phyloP scores from a whole-genome alignment of 2,329 filamentous ascomycete genomes.

The Diplodia intermedia region DNA sequence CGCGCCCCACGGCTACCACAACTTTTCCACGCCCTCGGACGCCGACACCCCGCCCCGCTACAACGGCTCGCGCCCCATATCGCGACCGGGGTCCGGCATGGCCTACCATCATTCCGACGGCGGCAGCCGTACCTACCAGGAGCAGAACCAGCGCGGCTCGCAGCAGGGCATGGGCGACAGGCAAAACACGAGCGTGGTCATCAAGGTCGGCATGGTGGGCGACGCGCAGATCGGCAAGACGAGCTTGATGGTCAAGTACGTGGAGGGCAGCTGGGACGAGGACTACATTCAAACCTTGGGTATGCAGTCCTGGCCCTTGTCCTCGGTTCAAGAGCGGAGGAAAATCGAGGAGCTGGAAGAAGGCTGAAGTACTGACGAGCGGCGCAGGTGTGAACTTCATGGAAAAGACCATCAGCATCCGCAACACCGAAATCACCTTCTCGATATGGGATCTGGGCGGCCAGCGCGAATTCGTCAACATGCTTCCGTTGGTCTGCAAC shows the following conservation, averaged over 20 bases:
- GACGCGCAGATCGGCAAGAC: conserved; percentile 99
- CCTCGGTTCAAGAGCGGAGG: conserved; percentile 18
- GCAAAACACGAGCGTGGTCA: conserved; percentile 76
- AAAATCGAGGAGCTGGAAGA: not conserved
- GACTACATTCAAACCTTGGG: conserved; percentile 98
- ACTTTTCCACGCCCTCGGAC: conserved; percentile 56
- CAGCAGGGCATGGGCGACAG: conserved; percentile 48
- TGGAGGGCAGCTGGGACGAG: conserved; percentile 99
- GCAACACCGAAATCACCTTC: conserved; percentile 99
- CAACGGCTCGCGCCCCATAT: conserved; percentile 40
- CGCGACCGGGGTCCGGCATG: conserved; percentile 59
- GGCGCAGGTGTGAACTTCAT: conserved; percentile 93
- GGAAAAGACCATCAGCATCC: conserved; percentile 99
- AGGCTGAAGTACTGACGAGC: conserved; percentile 35
- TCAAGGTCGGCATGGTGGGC: conserved; percentile 99
- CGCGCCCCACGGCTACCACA: conserved; percentile 42
- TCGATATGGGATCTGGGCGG: conserved; percentile 99
- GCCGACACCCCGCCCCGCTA: conserved; percentile 52
- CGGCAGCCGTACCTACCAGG: conserved; percentile 53
- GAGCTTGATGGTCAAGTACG: conserved; percentile 99
- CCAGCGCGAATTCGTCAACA: conserved; percentile 99
- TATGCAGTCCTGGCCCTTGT: conserved; percentile 46
- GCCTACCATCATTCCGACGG: conserved; percentile 58
- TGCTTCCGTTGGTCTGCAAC: conserved; percentile 99
- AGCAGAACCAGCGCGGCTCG: conserved; percentile 54